These are phyloP conservation scores for Hypomyces perniciosus DNA, from an alignment of 2,329 filamentous ascomycete genomes.

Conservation along the genomic window DNA sequence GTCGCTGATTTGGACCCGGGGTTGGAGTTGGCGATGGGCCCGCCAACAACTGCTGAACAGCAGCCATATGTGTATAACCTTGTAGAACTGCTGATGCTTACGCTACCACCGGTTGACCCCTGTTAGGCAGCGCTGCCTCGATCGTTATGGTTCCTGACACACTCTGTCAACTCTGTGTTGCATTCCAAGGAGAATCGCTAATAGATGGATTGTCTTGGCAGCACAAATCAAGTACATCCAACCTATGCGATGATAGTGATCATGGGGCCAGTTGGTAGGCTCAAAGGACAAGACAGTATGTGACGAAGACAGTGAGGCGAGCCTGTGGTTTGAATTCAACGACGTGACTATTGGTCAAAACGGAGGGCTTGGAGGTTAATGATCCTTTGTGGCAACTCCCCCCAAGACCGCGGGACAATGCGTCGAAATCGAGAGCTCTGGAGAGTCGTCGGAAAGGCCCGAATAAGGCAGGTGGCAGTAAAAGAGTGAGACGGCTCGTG, in stretches of 20 bases:
- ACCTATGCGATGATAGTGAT: not conserved
- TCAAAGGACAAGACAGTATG: too few species aligned
- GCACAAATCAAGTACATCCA: not conserved
- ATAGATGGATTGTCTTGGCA: not conserved
- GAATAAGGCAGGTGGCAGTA: constrained; percentile 9
- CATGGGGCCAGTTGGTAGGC: not conserved
- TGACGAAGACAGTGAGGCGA: too few species aligned
- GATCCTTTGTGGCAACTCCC: not conserved
- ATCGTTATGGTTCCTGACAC: constrained; percentile 4
- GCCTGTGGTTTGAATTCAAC: not conserved
- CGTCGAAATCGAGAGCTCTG: not conserved
- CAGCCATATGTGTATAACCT: constrained; percentile 26
- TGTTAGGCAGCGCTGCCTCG: constrained; percentile 4
- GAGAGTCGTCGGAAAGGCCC: constrained; percentile 1
- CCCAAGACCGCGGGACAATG: not conserved
- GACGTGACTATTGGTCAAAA: not conserved
- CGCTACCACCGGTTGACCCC: not conserved
- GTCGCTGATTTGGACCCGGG: constrained; percentile 19
- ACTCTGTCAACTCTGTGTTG: constrained; percentile 2
- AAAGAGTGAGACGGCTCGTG: not conserved
- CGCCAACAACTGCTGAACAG: constrained; percentile 32
- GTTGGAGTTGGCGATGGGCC: constrained; percentile 28
- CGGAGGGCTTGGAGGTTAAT: not conserved
- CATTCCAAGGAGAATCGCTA: constrained; percentile 4
- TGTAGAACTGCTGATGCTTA: not conserved